Evolutionary conservation across 176 grass and related monocot species (phyloP).

Genomic region (Cenchrus purpureus): DNA sequence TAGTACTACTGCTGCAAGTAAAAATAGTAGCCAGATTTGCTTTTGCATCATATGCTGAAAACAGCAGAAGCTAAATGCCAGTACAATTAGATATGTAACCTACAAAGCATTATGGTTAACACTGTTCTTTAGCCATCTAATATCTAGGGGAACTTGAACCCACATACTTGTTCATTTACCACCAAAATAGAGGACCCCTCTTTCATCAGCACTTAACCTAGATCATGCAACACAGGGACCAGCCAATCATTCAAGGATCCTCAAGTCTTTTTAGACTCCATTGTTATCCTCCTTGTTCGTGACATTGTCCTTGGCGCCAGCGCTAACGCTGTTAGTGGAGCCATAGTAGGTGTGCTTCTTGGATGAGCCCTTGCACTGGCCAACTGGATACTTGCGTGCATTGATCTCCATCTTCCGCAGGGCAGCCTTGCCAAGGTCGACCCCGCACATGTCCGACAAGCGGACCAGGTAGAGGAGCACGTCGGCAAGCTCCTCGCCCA

Average conservation of each 20-base stretch:
- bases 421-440: conserved; percentile 74
- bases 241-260: conserved; percentile 18
- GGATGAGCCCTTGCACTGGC: conserved; percentile 80
- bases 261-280: background rate
- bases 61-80: conserved; percentile 32
- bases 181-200: conserved; percentile 22
- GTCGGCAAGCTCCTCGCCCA: conserved; percentile 88
- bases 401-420: conserved; percentile 85
- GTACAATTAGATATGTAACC: conserved; percentile 29
- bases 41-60: conserved; percentile 20
- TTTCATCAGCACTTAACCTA: conserved; percentile 24
- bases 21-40: conserved; percentile 26
- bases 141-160: conserved; percentile 2
- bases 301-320: background rate
- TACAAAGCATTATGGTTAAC: conserved; percentile 27
- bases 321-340: conserved; percentile 11
- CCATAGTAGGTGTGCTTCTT: conserved; percentile 64
- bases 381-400: conserved; percentile 74
- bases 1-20: conserved; percentile 8
- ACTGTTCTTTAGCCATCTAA: conserved; percentile 27
- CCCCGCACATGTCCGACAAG: conserved; percentile 81
- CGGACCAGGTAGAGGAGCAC: conserved; percentile 92
- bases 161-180: background rate
- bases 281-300: background rate
- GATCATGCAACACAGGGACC: conserved; percentile 12